These are phyloP conservation scores for Diutina siamensis DNA, from an alignment of 1,139 yeast genomes.

Conservation along the genomic window DNA sequence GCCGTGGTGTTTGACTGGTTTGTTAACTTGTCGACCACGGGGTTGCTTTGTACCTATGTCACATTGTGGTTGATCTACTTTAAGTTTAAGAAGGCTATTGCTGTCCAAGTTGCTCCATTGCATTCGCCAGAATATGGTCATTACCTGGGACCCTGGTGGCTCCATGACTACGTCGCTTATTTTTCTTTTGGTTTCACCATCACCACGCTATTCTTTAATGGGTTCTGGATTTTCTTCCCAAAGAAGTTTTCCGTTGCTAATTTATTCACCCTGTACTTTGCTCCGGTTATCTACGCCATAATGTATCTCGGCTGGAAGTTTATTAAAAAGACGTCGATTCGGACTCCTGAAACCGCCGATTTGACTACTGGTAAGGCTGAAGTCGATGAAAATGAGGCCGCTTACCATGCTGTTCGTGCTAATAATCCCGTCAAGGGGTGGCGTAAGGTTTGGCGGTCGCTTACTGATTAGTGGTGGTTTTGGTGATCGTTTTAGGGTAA, in stretches of 20 bases:
- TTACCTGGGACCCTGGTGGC: constrained; percentile 18
- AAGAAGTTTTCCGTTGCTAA: constrained; percentile 24
- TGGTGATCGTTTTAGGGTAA: background rate
- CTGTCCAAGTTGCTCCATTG: constrained; percentile 18
- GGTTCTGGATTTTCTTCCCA: constrained; percentile 33
- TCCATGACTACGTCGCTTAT: constrained; percentile 24
- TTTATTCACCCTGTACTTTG: constrained; percentile 30
- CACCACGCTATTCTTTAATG: constrained; percentile 24
- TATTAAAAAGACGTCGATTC: constrained; percentile 21
- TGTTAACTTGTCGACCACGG: constrained; percentile 35
- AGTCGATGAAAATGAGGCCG: constrained; percentile 24
- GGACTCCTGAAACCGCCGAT: constrained; percentile 24
- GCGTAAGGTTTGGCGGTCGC: background rate
- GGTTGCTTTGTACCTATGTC: constrained; percentile 41
- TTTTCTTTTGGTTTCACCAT: constrained; percentile 19
- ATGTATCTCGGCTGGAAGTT: constrained; percentile 26
- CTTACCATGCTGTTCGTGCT: background rate
- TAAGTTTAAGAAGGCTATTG: constrained; percentile 23
- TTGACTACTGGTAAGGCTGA: constrained; percentile 24
- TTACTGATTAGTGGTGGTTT: background rate
- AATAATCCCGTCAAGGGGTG: background rate
- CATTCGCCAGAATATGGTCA: constrained; percentile 15
- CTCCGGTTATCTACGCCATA: constrained; percentile 21
- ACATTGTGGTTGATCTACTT: constrained; percentile 38
- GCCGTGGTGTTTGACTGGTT: constrained; percentile 28